Base-by-base conservation (phyloP, 2,329 filamentous ascomycete species). In the Phaeosphaeria sp. region DNA sequence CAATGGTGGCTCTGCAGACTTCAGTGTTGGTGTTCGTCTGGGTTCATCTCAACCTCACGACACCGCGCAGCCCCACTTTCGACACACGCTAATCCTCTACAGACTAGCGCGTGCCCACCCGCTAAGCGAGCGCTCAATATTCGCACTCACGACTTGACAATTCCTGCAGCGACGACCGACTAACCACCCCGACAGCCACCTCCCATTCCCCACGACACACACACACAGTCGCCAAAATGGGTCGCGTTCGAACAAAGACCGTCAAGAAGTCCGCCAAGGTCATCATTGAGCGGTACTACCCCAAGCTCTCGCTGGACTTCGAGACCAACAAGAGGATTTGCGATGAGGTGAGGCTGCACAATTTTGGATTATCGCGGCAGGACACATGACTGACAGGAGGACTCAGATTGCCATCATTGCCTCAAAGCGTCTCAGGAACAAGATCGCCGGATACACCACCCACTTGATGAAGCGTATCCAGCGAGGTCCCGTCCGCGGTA, bases 251-350 rank as follows among this genome's bases (percentile, higher is more conserved):
- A 66, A 85, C 83, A 60, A 85, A 85, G 86, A 90, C 87, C 74
- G 88, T 91, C 78, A 91, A 91, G 85, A 89, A 89, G 83, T 90
- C 89, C 87, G 93, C 95, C 86, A 99, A 99, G 91, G 93, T 97
- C 88, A 94, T 98, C 86, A 98, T 99, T 84, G 93, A 97, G 91
- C 76, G 77, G 57, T 76, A 79, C 74, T 79, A 96, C 86, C 95
- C 95, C 80, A 93, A 92, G 85, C 88, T 99, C 82, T 97, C 93
- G 69, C 92, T 98, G 79, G 95, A 99, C 87, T 99, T 99, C 86
- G 95, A 99, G 90, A 97, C 92, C 89, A 97, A 97, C 91, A 97
- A 97, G 91, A 88, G 93, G 78, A 96, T 98, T 79, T 98, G 95
- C 87, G 95, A 98, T 93, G 95, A 99, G 68, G 68, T 67, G 49